Conservation (phyloP, 1,284 basidiomycete genomes). For the Agaricales sp. region DNA sequence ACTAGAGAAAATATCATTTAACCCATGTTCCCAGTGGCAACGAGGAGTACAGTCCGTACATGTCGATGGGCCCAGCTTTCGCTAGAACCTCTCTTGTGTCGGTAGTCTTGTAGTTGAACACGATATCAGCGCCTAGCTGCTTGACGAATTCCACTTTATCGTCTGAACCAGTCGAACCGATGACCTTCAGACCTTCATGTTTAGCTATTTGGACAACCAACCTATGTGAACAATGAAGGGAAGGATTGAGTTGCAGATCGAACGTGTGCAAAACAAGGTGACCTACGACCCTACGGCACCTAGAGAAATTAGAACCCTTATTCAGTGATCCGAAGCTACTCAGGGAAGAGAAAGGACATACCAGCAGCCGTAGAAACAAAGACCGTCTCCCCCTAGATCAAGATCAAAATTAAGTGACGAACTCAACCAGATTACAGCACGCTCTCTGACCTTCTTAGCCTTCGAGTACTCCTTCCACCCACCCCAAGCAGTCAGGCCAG, state of each 20-base stretch:
- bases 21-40: not conserved
- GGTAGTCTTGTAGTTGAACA: constrained; percentile 66
- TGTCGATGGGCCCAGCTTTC: constrained; percentile 46
- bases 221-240: constrained; percentile 11
- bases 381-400: constrained; percentile 35
- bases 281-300: constrained; percentile 30
- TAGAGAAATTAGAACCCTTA: constrained; percentile 2
- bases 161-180: constrained; percentile 62
- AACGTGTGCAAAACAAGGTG: not conserved
- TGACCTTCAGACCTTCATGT: constrained; percentile 52
- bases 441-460: constrained; percentile 20
- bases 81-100: constrained; percentile 40
- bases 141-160: constrained; percentile 61
- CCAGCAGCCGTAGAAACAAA: constrained; percentile 46
- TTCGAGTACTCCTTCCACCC: constrained; percentile 24
- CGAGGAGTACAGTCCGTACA: constrained; percentile 23
- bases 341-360: constrained; percentile 17
- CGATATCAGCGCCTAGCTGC: constrained; percentile 56
- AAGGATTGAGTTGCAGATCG: not conserved
- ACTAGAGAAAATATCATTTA: not conserved
- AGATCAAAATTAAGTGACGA: not conserved
- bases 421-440: not conserved
- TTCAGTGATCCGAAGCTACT: constrained; percentile 27
- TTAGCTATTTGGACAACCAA: constrained; percentile 56
- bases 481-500: constrained; percentile 27